Conservation (phyloP, 2,329 filamentous ascomycete genomes). For the Botrytis fabae region DNA sequence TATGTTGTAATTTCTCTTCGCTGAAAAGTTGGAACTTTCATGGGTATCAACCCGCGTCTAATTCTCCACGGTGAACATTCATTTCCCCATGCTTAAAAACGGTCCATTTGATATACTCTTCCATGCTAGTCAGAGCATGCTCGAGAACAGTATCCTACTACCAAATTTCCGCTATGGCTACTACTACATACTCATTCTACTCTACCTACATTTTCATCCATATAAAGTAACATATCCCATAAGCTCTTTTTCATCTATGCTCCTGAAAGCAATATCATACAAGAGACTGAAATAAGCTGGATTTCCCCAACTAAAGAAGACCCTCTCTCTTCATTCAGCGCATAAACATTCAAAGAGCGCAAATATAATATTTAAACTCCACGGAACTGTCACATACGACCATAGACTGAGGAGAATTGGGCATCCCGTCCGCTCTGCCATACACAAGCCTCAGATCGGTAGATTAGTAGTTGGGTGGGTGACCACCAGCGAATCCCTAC, state of each 20-base stretch:
- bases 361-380: rapidly evolving
- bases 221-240: background rate
- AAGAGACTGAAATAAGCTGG: background rate
- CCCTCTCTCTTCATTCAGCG: background rate
- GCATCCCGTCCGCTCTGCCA: background rate
- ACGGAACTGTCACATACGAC: rapidly evolving
- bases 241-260: background rate
- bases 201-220: background rate
- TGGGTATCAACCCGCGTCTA: background rate
- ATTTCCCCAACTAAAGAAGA: background rate
- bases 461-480: constrained; percentile 1
- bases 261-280: background rate
- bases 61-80: background rate
- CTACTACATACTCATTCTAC: background rate
- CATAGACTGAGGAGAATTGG: background rate
- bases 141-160: background rate
- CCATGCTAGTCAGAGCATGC: background rate
- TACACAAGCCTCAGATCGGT: background rate
- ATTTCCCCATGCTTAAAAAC: background rate
- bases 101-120: background rate
- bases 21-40: too few relatives aligned
- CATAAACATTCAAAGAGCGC: rapidly evolving
- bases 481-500: background rate
- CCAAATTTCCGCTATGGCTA: background rate
- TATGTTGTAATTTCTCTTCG: background rate